A percentile compares a stretch with the other conserved stretches of the same genome.
Conservation (phyloP, 2,329 filamentous ascomycete species). For the Calonectria pteridis region DNA sequence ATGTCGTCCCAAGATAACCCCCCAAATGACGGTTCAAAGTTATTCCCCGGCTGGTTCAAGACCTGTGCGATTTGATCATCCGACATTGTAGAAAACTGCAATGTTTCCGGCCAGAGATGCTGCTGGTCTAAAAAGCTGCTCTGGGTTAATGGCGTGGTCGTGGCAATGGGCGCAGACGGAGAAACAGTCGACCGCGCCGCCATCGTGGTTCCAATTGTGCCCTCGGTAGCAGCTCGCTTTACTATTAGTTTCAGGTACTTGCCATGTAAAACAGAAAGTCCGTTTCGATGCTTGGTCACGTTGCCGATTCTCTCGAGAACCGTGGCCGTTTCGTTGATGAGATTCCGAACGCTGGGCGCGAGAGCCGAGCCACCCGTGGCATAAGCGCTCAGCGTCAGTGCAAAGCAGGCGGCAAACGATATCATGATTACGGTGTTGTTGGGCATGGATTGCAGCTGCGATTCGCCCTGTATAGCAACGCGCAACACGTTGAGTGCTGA, state of each 20-base stretch:
- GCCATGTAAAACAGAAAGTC: conserved; percentile 68
- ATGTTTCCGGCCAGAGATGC: conserved; percentile 60
- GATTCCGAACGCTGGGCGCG: conserved; percentile 71
- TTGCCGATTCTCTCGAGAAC: conserved; percentile 78
- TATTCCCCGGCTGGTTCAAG: conserved; percentile 72
- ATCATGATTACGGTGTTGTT: conserved; percentile 87
- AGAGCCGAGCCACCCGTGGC: conserved; percentile 68
- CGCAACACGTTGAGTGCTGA: conserved; percentile 82
- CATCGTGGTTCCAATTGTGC: conserved; percentile 29
- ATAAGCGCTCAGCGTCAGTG: conserved; percentile 72
- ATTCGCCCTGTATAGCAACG: conserved; percentile 78
- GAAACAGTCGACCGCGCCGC: conserved; percentile 25
- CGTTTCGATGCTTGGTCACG: conserved; percentile 74
- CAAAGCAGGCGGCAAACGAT: conserved; percentile 79
- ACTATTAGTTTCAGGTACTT: conserved; percentile 60
- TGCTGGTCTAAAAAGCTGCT: conserved; percentile 45
- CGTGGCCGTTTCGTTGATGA: conserved; percentile 77
- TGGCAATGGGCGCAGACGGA: conserved; percentile 29
- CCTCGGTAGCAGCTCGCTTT: conserved; percentile 49
- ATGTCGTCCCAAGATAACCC: conserved; percentile 71
- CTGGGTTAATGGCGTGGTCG: conserved; percentile 38
- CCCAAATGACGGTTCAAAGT: conserved; percentile 67
- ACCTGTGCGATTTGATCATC: conserved; percentile 76
- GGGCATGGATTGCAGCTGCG: conserved; percentile 78
- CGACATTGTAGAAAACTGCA: conserved; percentile 78